phyloP scores from a whole-genome alignment of 768 basidiomycete genomes.

The Pluteus cervinus region DNA sequence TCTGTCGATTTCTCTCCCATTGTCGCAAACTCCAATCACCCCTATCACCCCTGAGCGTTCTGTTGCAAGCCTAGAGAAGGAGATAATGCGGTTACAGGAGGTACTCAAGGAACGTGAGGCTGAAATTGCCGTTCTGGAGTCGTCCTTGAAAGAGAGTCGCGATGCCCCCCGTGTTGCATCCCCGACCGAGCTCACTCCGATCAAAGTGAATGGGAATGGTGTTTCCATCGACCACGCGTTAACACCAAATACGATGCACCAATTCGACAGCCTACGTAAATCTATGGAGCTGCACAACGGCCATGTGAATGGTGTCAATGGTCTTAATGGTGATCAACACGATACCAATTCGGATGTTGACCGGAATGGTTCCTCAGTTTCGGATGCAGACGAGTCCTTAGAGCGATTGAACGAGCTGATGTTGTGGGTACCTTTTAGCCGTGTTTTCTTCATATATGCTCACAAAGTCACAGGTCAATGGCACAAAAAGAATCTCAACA shows the following conservation, averaged over 20 bases:
- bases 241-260: constrained; percentile 67
- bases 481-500: constrained; percentile 94
- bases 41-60: constrained; percentile 64
- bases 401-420: constrained; percentile 87
- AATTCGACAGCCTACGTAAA: constrained; percentile 69
- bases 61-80: constrained; percentile 81
- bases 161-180: constrained; percentile 10
- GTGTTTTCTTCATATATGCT: not conserved
- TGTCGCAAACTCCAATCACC: constrained; percentile 20
- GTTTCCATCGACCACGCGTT: constrained; percentile 30
- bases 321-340: constrained; percentile 38
- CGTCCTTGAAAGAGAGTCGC: constrained; percentile 35
- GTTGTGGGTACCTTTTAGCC: constrained; percentile 58
- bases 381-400: constrained; percentile 65
- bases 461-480: constrained; percentile 67
- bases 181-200: constrained; percentile 9
- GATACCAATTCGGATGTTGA: constrained; percentile 27
- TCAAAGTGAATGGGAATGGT: constrained; percentile 17
- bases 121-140: constrained; percentile 80
- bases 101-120: constrained; percentile 86
- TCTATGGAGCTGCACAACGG: too few species aligned
- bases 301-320: too few species aligned
- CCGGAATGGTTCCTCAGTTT: constrained; percentile 26
- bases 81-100: constrained; percentile 93
- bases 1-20: constrained; percentile 52